Evolutionary conservation across 352 stramenopile genomes (phyloP).

Genomic region (Globisporangium paddicum): DNA sequence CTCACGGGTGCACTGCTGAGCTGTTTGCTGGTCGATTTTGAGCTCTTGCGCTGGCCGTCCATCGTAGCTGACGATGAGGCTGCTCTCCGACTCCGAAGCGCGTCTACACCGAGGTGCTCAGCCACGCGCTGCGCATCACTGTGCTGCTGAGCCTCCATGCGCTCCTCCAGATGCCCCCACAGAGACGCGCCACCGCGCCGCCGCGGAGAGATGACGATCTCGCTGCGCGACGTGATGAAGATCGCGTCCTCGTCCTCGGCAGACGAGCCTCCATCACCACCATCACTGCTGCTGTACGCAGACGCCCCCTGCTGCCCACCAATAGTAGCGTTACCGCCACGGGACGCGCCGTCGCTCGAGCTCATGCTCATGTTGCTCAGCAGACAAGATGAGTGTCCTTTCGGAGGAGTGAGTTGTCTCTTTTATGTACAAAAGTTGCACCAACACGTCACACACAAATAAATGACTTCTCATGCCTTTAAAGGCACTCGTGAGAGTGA

Average conservation of each 20-base stretch:
- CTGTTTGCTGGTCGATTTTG: background rate
- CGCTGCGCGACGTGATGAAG: conserved; percentile 53
- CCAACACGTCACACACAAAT: background rate
- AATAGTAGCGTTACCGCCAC: no score
- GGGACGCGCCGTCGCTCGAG: background rate
- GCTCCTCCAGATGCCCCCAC: conserved; percentile 12
- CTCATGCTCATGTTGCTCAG: conserved; percentile 3
- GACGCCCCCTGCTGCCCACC: background rate
- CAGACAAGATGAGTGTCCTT: background rate
- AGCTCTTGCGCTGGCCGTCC: background rate
- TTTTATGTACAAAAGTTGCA: background rate
- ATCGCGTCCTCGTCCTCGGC: conserved; percentile 34
- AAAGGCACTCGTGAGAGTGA: no score
- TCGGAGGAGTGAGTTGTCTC: background rate
- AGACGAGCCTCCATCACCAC: background rate
- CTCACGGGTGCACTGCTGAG: background rate
- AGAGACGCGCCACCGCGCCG: conserved; percentile 13
- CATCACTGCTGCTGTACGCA: background rate
- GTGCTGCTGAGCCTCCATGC: background rate
- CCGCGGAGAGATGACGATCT: conserved; percentile 56
- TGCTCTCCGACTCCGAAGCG: background rate
- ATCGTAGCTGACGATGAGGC: background rate
- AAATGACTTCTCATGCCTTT: no score
- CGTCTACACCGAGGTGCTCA: background rate
- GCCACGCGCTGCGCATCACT: conserved; percentile 7